Conservation (phyloP, 1,284 basidiomycete genomes). For the Coniferiporia sulphurascens region DNA sequence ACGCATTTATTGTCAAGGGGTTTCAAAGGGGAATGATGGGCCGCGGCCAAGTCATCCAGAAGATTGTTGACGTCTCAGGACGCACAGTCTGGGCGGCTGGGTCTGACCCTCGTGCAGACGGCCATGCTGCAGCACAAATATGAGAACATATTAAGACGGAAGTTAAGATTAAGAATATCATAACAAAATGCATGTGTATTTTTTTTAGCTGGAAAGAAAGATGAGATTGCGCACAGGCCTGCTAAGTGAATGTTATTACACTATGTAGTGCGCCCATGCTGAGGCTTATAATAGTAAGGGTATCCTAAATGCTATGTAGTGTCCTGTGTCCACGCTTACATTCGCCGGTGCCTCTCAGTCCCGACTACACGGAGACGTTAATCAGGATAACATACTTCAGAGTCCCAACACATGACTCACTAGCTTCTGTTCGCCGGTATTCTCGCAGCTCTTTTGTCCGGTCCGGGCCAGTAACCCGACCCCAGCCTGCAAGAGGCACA, state of each 20-base stretch:
- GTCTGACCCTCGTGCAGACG: slow-evolving; percentile 83
- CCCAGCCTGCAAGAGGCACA: slow-evolving; percentile 93
- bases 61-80: slow-evolving; percentile 59
- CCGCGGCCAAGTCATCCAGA: slow-evolving; percentile 91
- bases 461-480: slow-evolving; percentile 73
- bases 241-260: too few relatives aligned
- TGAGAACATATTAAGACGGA: slow-evolving; percentile 31
- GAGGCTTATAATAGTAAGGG: background rate
- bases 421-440: slow-evolving; percentile 70
- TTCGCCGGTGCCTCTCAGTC: slow-evolving; percentile 64
- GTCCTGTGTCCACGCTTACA: slow-evolving; percentile 39
- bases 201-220: too few relatives aligned
- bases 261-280: too few relatives aligned
- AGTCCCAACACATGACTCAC: slow-evolving; percentile 32
- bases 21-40: slow-evolving; percentile 73
- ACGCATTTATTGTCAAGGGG: slow-evolving; percentile 59
- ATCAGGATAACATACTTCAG: background rate
- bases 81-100: slow-evolving; percentile 82
- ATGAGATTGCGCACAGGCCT: too few relatives aligned
- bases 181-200: background rate
- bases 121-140: slow-evolving; percentile 85
- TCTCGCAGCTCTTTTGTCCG: slow-evolving; percentile 76
- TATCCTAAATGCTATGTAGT: background rate
- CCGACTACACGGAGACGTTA: slow-evolving; percentile 41
- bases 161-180: background rate